phyloP scores from a whole-genome alignment of 2,329 filamentous ascomycete species.

The Xenoacremonium recifei region DNA sequence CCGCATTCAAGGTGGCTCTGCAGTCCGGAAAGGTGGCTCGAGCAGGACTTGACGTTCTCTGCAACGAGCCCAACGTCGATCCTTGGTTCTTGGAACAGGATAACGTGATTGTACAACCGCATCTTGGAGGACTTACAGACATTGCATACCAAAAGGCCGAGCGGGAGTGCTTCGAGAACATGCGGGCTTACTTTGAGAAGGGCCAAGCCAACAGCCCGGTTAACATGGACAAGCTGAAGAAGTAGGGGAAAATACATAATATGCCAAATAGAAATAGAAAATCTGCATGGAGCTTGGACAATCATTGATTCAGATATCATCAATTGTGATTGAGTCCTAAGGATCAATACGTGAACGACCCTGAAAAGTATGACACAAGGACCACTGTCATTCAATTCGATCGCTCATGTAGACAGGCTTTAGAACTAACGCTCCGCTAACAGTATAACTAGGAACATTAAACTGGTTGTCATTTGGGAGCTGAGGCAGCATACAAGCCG shows the following conservation, averaged over 20 bases:
- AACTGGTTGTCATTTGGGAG: too few relatives aligned
- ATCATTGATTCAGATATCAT: too few relatives aligned
- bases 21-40: conserved; percentile 41
- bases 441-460: too few relatives aligned
- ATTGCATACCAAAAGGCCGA: conserved; percentile 39
- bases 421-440: too few relatives aligned
- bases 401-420: too few relatives aligned
- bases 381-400: too few relatives aligned
- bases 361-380: too few relatives aligned
- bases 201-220: conserved; percentile 19
- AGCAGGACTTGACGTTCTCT: conserved; percentile 46
- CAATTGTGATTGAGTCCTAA: too few relatives aligned
- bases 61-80: conserved; percentile 36
- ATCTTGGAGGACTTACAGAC: conserved; percentile 43
- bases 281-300: too few relatives aligned
- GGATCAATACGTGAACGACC: too few relatives aligned
- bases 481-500: too few relatives aligned
- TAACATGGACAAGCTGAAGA: conserved; percentile 9
- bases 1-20: conserved; percentile 41
- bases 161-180: conserved; percentile 34
- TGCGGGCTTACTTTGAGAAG: conserved; percentile 20
- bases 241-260: not conserved
- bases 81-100: conserved; percentile 17
- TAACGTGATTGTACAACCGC: conserved; percentile 38
- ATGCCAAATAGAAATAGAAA: too few relatives aligned